Conservation (phyloP, 805 yeast genomes). For the Candida namnaoensis region DNA sequence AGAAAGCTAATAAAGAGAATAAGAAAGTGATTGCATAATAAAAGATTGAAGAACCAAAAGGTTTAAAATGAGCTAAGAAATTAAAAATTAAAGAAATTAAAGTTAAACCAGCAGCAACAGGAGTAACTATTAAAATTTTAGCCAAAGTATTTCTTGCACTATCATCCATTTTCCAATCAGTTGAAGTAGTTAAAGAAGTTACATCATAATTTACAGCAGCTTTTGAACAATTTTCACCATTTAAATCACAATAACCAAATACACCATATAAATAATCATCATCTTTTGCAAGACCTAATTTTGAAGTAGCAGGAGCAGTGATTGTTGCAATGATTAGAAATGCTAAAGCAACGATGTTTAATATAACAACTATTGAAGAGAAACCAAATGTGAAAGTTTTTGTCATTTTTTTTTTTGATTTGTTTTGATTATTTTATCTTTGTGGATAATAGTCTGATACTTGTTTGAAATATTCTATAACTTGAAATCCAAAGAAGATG, state of each 20-base stretch:
- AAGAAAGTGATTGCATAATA: slow-evolving; percentile 35
- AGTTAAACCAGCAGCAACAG: slow-evolving; percentile 59
- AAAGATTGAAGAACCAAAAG: slow-evolving; percentile 15
- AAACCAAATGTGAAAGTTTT: slow-evolving; percentile 27
- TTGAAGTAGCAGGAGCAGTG: slow-evolving; percentile 47
- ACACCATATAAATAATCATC: slow-evolving; percentile 45
- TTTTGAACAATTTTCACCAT: slow-evolving; percentile 26
- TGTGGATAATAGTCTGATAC: too few relatives aligned
- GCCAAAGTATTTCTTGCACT: slow-evolving; percentile 42
- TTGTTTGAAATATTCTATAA: too few relatives aligned
- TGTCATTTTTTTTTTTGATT: background rate
- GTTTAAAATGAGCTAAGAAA: slow-evolving; percentile 21
- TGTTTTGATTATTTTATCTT: too few relatives aligned
- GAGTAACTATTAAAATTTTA: slow-evolving; percentile 48
- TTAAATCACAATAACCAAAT: slow-evolving; percentile 50
- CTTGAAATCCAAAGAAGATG: too few relatives aligned
- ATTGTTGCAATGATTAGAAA: slow-evolving; percentile 53
- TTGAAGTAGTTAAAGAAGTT: slow-evolving; percentile 17
- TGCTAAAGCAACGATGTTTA: slow-evolving; percentile 48
- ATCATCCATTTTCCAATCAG: slow-evolving; percentile 41
- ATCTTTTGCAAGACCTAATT: slow-evolving; percentile 41
- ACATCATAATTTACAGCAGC: slow-evolving; percentile 34
- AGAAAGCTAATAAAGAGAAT: slow-evolving; percentile 39
- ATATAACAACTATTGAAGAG: slow-evolving; percentile 30
- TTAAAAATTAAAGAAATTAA: slow-evolving; percentile 34